A percentile compares a stretch with the other conserved stretches of the same genome.
phyloP scores from a whole-genome alignment of 176 grass and related monocot species.

The Eragrostis nindensis region DNA sequence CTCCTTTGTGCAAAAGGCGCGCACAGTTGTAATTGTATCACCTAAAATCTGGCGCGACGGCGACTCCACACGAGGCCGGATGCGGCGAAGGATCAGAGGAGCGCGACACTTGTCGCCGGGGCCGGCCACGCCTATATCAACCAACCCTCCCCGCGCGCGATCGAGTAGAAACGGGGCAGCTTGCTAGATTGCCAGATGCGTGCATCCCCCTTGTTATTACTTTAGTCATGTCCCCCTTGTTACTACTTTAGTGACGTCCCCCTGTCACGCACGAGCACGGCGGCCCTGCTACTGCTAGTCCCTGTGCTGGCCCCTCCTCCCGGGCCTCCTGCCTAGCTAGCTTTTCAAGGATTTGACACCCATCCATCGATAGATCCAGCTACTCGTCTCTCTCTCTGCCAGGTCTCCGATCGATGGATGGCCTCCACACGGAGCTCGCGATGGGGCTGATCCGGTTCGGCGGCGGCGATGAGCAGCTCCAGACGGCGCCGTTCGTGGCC shows the following conservation, averaged over 20 bases:
- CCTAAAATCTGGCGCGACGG: slow-evolving; percentile 43
- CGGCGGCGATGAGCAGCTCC: background rate
- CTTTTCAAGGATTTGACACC: slow-evolving; percentile 53
- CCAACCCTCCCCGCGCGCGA: background rate
- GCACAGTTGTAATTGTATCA: slow-evolving; percentile 30
- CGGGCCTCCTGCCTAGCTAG: too few relatives aligned
- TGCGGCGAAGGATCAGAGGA: slow-evolving; percentile 38
- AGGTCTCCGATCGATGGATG: slow-evolving; percentile 34
- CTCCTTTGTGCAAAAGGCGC: slow-evolving; percentile 21
- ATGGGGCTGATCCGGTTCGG: slow-evolving; percentile 47
- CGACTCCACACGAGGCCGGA: slow-evolving; percentile 26
- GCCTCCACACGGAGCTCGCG: slow-evolving; percentile 54
- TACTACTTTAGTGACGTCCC: too few relatives aligned
- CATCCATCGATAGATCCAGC: background rate
- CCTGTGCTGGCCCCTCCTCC: slow-evolving; percentile 1
- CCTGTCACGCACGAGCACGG: slow-evolving; percentile 34
- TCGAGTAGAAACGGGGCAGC: background rate
- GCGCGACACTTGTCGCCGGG: slow-evolving; percentile 37
- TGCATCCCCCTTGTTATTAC: background rate
- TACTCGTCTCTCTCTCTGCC: too few relatives aligned
- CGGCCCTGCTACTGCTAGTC: background rate
- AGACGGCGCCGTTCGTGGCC: slow-evolving; percentile 68
- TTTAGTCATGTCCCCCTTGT: slow-evolving; percentile 40
- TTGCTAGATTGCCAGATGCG: background rate
- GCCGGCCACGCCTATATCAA: background rate